Evolutionary conservation across 441 rosid species (phyloP), one percentile per base, ranked within the genome.

Genomic region (Manihot esculenta): DNA sequence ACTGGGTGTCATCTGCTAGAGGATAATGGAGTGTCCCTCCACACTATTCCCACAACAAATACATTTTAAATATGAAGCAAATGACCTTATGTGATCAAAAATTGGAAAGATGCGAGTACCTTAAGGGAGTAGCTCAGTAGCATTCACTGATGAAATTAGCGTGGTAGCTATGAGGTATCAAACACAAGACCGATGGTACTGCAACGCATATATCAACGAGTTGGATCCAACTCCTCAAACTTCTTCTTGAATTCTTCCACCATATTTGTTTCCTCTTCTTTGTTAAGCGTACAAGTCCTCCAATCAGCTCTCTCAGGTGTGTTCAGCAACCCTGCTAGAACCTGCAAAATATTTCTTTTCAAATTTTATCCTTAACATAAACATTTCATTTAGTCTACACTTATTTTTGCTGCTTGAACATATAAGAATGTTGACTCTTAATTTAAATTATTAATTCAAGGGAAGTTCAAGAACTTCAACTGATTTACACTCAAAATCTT

Each of bases 301-400:
- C 99, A 92, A 70, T 94, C 96, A 51, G 97, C 96, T 70, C 80
- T 87, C 64, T 91, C 90, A 20, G 97, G 89, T 72, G 86, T 83
- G 83, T 87, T 91, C 68, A 91, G 77, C 77, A 94, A 83, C 58
- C 97, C 98, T 47, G 98, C 92, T 70, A 94, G 72, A 68, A 94
- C 97, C 97, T 91, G 89, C 76, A 74, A 27, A 75, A 61, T 14
- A 68, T 70, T 66, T 62, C 26, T 51, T 13, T 50, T 41, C 33
- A 68, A 21, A 30, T 50, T 42, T 68, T 50, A 45, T 12, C 7
- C 23, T n/a, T n/a, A n/a, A n/a, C n/a, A n/a, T n/a, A n/a, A n/a
- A n/a, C n/a, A 41, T 72, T 63, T 56, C 68, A 54, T 54, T 15
- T 41, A 24, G 55, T n/a, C 24, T n/a, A 42, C 41, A 53, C 15